A percentile compares a stretch with the other conserved stretches of the same genome.
These are phyloP conservation scores for Candida xyloterini DNA, from an alignment of 805 yeast species.

Conservation along the genomic window DNA sequence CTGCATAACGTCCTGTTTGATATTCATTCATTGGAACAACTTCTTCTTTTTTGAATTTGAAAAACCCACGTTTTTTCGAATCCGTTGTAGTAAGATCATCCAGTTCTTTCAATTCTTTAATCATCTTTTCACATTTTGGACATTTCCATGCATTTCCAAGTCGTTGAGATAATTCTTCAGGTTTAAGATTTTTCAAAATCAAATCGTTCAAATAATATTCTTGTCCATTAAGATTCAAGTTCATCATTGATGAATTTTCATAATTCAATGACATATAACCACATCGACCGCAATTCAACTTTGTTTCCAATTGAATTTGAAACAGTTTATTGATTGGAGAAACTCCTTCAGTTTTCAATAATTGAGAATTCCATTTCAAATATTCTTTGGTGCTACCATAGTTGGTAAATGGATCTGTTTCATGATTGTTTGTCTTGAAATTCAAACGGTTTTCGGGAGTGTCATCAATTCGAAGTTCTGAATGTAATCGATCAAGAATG, in stretches of 20 bases:
- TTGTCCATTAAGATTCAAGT: constrained; percentile 25
- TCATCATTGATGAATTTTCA: constrained; percentile 33
- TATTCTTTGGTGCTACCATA: constrained; percentile 44
- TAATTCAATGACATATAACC: constrained; percentile 57
- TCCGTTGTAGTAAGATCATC: constrained; percentile 9
- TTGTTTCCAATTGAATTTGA: constrained; percentile 72
- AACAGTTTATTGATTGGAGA: constrained; percentile 66
- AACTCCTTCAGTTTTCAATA: constrained; percentile 53
- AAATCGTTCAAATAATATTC: constrained; percentile 52
- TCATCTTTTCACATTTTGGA: constrained; percentile 56
- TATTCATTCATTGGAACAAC: constrained; percentile 14
- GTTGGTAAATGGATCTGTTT: constrained; percentile 24
- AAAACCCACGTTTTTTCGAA: constrained; percentile 31
- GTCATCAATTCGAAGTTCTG: constrained; percentile 45
- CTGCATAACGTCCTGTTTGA: constrained; percentile 23
- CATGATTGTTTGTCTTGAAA: constrained; percentile 26
- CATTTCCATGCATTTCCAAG: constrained; percentile 83
- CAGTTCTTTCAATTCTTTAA: constrained; percentile 20
- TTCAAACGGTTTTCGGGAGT: constrained; percentile 20
- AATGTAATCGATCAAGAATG: constrained; percentile 63
- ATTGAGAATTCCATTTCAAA: constrained; percentile 55
- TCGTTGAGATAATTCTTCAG: constrained; percentile 57
- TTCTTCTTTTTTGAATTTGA: constrained; percentile 17
- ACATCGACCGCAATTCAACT: constrained; percentile 62
- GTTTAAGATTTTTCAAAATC: constrained; percentile 55